Evolutionary conservation across 1,284 basidiomycete genomes (phyloP).

Genomic region (Spongiforma sp.): DNA sequence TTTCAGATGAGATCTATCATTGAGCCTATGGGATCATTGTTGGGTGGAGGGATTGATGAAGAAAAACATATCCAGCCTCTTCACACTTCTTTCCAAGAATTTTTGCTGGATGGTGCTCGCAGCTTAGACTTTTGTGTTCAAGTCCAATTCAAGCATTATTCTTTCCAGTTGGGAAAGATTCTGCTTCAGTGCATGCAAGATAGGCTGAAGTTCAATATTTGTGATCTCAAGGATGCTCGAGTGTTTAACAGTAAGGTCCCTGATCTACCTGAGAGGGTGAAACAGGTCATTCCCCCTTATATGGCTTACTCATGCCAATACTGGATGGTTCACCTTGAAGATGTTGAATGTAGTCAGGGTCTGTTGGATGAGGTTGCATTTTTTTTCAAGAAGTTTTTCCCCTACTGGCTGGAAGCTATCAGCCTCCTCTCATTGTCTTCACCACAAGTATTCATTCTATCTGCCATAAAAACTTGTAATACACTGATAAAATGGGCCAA

Average conservation of each 20-base stretch:
- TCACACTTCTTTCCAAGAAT: not conserved
- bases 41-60: not conserved
- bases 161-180: not conserved
- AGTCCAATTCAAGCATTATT: not conserved
- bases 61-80: not conserved
- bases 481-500: not conserved
- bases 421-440: not conserved
- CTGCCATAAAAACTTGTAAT: not conserved
- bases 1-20: too few species aligned
- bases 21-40: not conserved
- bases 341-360: too few species aligned
- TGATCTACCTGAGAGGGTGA: not conserved
- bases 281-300: not conserved
- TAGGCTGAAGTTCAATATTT: not conserved
- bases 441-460: not conserved
- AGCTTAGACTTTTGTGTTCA: not conserved
- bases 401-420: not conserved
- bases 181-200: not conserved
- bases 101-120: not conserved
- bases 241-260: not conserved
- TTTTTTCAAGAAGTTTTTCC: not conserved
- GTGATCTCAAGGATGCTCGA: not conserved
- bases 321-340: not conserved
- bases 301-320: not conserved
- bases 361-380: not conserved